phyloP scores from a whole-genome alignment of 139 green algal genomes.

The Ulvella scutata region DNA sequence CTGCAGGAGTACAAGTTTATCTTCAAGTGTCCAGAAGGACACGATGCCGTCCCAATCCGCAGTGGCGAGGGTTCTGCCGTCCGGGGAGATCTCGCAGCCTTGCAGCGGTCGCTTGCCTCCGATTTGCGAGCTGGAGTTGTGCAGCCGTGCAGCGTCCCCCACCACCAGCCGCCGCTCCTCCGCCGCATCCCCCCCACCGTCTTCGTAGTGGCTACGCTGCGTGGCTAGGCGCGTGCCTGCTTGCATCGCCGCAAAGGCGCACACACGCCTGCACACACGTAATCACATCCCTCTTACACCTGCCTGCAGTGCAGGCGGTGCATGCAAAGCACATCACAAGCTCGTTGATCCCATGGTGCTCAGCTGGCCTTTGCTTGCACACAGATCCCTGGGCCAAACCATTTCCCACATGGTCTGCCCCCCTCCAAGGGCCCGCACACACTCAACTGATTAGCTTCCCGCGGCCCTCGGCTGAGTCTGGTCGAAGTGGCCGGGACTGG shows the following conservation, averaged over 20 bases:
- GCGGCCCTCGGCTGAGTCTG: too few species aligned
- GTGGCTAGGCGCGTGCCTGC: constrained; percentile 40
- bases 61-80: constrained; percentile 44
- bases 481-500: too few species aligned
- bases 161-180: constrained; percentile 6
- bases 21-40: constrained; percentile 49
- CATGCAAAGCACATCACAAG: too few species aligned
- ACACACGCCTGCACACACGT: constrained; percentile 28
- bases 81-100: constrained; percentile 52
- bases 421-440: too few species aligned
- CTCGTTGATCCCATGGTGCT: too few species aligned
- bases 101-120: constrained; percentile 74
- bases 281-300: background rate
- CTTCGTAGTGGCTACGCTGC: background rate
- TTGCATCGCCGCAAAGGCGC: constrained; percentile 47
- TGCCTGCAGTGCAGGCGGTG: background rate
- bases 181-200: constrained; percentile 7
- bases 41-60: constrained; percentile 55
- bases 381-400: too few species aligned
- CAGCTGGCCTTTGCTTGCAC: too few species aligned
- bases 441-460: too few species aligned
- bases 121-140: constrained; percentile 54
- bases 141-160: constrained; percentile 9
- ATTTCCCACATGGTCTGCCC: too few species aligned
- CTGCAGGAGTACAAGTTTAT: constrained; percentile 14